phyloP scores from a whole-genome alignment of 2,329 filamentous ascomycete genomes.

The Calonectria multiphialidica region DNA sequence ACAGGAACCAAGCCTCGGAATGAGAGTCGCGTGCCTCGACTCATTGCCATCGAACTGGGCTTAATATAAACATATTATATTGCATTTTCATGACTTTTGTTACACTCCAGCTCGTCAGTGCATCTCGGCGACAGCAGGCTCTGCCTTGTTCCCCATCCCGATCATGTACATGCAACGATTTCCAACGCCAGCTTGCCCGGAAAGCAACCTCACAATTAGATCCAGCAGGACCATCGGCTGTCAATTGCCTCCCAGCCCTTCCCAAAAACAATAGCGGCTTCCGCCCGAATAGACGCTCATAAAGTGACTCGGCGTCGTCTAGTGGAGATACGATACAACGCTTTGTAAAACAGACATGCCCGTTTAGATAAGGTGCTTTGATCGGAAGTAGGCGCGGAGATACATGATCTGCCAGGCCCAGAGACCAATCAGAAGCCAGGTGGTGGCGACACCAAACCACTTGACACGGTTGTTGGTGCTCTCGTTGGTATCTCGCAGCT shows the following conservation, averaged over 20 bases:
- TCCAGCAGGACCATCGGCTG: conserved; percentile 14
- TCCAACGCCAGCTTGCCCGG: conserved; percentile 43
- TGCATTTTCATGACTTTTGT: conserved; percentile 44
- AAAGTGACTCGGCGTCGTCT: conserved; percentile 23
- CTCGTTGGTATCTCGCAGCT: conserved; percentile 97
- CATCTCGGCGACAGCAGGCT: conserved; percentile 27
- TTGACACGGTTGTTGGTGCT: conserved; percentile 99
- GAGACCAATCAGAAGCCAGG: conserved; percentile 88
- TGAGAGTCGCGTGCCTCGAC: conserved; percentile 17
- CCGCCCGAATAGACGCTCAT: conserved; percentile 19
- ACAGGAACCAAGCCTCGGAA: neutral
- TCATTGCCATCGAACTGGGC: neutral
- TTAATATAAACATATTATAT: conserved; percentile 40
- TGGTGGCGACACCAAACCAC: conserved; percentile 96
- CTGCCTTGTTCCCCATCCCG: conserved; percentile 35
- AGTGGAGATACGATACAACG: conserved; percentile 25
- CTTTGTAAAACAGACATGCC: conserved; percentile 26
- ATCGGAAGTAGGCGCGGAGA: conserved; percentile 94
- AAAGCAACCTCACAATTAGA: conserved; percentile 37
- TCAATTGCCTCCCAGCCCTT: conserved; percentile 12
- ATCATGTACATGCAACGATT: conserved; percentile 41
- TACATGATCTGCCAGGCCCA: conserved; percentile 99
- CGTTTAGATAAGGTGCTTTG: conserved; percentile 55
- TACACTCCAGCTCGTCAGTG: conserved; percentile 40
- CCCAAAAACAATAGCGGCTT: conserved; percentile 18